These are phyloP conservation scores for Mycena capillaripes DNA, from an alignment of 768 basidiomycete genomes.

Conservation along the genomic window DNA sequence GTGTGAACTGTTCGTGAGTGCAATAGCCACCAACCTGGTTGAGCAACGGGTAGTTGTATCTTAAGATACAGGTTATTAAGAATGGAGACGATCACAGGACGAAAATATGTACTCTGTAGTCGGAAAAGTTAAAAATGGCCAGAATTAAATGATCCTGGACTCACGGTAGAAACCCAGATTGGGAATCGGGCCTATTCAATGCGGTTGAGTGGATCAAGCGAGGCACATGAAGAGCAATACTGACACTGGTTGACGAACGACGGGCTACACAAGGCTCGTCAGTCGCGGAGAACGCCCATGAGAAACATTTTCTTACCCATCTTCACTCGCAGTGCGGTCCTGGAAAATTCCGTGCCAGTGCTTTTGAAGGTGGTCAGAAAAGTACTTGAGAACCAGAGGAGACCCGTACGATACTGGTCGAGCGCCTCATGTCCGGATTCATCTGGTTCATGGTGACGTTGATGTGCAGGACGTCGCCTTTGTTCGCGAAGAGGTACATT, in stretches of 20 bases:
- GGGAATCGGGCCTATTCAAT: slow-evolving; percentile 20
- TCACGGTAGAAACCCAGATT: neutral
- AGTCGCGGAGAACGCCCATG: neutral
- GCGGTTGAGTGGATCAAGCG: neutral
- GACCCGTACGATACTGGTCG: neutral
- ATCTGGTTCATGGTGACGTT: neutral
- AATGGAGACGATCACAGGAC: neutral
- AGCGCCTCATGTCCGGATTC: neutral
- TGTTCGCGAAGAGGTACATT: neutral
- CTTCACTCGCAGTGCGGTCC: slow-evolving; percentile 7
- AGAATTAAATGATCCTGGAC: neutral
- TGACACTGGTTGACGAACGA: slow-evolving; percentile 25
- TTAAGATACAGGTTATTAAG: neutral
- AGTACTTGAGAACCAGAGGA: neutral
- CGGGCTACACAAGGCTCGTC: slow-evolving; percentile 42
- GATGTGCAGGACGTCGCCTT: neutral
- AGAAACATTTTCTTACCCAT: neutral
- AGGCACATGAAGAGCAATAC: neutral
- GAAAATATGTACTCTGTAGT: neutral
- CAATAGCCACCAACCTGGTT: neutral
- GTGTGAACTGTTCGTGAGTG: neutral
- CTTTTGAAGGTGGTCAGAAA: neutral
- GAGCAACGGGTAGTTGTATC: neutral
- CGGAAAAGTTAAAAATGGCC: neutral
- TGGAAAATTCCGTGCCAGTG: slow-evolving; percentile 17